Percentiles rank a stretch among this genome's conserved stretches.
Conservation (phyloP, 2,329 filamentous ascomycete species). For the Scytalidium sp. region DNA sequence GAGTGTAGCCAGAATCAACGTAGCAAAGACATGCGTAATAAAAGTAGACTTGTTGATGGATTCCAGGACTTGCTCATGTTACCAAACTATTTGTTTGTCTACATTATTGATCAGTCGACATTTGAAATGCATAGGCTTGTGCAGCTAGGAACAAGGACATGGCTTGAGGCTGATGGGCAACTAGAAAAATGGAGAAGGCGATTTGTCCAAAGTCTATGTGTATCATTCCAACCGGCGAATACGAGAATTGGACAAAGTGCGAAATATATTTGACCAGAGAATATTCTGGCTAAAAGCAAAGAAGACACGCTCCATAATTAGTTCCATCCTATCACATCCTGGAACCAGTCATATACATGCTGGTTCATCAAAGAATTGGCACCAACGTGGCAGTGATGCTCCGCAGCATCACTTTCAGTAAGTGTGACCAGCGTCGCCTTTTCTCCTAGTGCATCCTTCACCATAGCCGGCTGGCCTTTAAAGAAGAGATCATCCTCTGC, state of each 20-base stretch:
- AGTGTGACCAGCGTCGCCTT: conserved; percentile 19
- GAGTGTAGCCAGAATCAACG: neutral
- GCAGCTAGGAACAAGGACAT: neutral
- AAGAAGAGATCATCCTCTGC: conserved; percentile 25
- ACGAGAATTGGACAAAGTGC: conserved; percentile 30
- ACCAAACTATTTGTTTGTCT: neutral
- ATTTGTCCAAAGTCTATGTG: neutral
- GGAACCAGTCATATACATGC: neutral
- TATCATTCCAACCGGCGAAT: neutral
- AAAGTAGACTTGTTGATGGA: too few relatives aligned
- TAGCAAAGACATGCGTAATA: neutral
- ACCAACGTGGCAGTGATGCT: neutral
- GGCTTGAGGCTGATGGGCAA: neutral
- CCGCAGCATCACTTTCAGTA: neutral
- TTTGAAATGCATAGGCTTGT: neutral
- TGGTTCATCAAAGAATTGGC: neutral
- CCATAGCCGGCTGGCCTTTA: conserved; percentile 20
- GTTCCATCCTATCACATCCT: too few relatives aligned
- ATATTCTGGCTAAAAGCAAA: too few relatives aligned
- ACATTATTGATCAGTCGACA: neutral
- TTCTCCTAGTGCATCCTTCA: conserved; percentile 17
- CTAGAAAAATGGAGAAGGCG: neutral
- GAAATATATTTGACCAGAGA: too few relatives aligned
- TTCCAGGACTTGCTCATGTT: neutral
- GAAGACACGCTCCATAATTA: too few relatives aligned